A percentile compares a stretch with the other conserved stretches of the same genome.
Conservation (phyloP, 2,329 filamentous ascomycete genomes). For the Escovopsis sp. region DNA sequence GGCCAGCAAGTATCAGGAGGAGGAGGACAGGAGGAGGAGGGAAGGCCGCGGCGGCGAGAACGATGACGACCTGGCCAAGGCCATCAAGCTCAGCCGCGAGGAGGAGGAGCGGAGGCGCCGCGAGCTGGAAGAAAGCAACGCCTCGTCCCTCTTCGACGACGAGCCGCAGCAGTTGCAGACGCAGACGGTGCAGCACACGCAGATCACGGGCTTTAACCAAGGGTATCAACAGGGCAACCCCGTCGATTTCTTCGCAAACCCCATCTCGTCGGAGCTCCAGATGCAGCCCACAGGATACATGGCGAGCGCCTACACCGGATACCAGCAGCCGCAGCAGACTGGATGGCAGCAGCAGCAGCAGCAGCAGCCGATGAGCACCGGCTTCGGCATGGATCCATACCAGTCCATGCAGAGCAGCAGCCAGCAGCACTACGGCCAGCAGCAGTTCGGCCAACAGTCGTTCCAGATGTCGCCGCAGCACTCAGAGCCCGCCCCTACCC, state of each 20-base stretch:
- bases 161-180: conserved; percentile 28
- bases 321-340: conserved; percentile 29
- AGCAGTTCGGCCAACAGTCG: conserved; percentile 24
- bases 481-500: conserved; percentile 49
- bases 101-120: conserved; percentile 82
- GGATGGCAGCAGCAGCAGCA: conserved; percentile 28
- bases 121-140: conserved; percentile 77
- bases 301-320: conserved; percentile 41
- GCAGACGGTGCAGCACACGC: conserved; percentile 60
- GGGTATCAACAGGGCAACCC: conserved; percentile 94
- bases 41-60: conserved; percentile 45
- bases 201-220: conserved; percentile 84
- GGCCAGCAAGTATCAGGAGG: conserved; percentile 88
- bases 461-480: conserved; percentile 21
- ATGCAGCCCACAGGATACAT: conserved; percentile 67
- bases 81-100: conserved; percentile 85
- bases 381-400: conserved; percentile 57
- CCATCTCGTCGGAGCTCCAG: conserved; percentile 65
- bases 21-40: conserved; percentile 70
- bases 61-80: conserved; percentile 86
- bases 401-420: conserved; percentile 23
- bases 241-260: conserved; percentile 96
- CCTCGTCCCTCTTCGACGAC: conserved; percentile 79
- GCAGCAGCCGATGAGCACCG: conserved; percentile 36
- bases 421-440: conserved; percentile 21